Conservation (phyloP, 768 basidiomycete genomes). For the Mycena capillaripes region DNA sequence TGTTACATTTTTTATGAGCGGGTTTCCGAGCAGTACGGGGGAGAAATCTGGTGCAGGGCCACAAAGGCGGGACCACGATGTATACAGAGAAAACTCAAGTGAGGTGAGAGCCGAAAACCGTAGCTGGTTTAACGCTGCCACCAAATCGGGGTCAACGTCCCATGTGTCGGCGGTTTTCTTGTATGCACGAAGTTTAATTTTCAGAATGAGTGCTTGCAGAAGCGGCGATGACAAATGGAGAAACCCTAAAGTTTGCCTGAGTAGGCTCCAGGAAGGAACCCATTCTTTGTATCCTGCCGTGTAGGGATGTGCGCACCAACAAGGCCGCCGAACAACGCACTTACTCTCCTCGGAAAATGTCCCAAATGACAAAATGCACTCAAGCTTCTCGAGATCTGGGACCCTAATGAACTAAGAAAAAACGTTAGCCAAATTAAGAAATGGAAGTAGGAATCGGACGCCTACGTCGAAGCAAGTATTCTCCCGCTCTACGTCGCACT, state of each 20-base stretch:
- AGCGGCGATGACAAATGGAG: neutral
- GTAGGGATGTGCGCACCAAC: neutral
- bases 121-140: neutral
- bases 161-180: neutral
- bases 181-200: neutral
- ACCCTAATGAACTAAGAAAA: neutral
- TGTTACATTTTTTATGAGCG: neutral
- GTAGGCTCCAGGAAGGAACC: neutral
- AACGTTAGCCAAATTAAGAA: neutral
- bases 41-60: neutral
- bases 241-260: neutral
- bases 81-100: neutral
- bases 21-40: neutral
- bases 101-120: neutral
- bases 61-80: neutral
- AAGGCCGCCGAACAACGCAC: neutral
- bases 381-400: constrained; percentile 1
- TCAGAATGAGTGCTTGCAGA: neutral
- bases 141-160: neutral
- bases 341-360: neutral
- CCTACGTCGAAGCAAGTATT: neutral
- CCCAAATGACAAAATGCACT: neutral
- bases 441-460: no score
- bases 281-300: neutral
- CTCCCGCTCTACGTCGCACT: neutral